Conservation (phyloP, 2,329 filamentous ascomycete genomes). For the Xylariaceae sp. region DNA sequence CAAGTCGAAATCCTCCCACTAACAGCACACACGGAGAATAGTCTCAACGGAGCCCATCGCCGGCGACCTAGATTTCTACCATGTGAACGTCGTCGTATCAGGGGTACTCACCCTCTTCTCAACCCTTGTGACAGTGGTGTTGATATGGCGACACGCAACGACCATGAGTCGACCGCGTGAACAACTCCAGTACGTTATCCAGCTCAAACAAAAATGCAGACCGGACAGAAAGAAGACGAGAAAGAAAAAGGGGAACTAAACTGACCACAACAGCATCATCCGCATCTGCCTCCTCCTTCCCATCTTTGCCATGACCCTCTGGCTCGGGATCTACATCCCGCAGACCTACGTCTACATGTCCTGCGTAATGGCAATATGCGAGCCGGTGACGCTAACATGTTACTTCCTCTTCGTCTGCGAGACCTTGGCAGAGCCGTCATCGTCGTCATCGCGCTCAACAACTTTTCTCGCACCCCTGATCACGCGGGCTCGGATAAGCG, state of each 20-base stretch:
- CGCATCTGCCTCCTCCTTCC: conserved; percentile 39
- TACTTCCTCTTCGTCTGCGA: conserved; percentile 43
- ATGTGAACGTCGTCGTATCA: conserved; percentile 35
- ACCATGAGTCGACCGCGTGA: conserved; percentile 38
- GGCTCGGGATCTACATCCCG: conserved; percentile 36
- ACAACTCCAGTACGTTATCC: conserved; percentile 35
- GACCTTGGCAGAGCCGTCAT: conserved; percentile 31
- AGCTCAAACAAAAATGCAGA: background rate
- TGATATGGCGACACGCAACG: conserved; percentile 35
- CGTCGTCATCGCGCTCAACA: conserved; percentile 23
- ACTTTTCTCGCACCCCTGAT: conserved; percentile 36
- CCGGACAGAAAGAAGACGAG: background rate
- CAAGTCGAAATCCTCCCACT: background rate
- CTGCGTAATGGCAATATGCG: conserved; percentile 36
- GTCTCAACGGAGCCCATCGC: conserved; percentile 18
- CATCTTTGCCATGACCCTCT: conserved; percentile 36
- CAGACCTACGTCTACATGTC: conserved; percentile 37
- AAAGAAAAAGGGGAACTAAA: background rate
- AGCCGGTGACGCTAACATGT: conserved; percentile 38
- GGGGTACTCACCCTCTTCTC: conserved; percentile 33
- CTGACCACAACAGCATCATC: conserved; percentile 33
- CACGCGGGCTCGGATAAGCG: conserved; percentile 18
- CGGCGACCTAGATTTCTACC: conserved; percentile 20
- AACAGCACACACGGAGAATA: conserved; percentile 1
- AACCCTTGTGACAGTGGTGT: conserved; percentile 27